These are phyloP conservation scores for Geotrichum histeridarum DNA, from an alignment of 1,139 yeast species.

Conservation along the genomic window DNA sequence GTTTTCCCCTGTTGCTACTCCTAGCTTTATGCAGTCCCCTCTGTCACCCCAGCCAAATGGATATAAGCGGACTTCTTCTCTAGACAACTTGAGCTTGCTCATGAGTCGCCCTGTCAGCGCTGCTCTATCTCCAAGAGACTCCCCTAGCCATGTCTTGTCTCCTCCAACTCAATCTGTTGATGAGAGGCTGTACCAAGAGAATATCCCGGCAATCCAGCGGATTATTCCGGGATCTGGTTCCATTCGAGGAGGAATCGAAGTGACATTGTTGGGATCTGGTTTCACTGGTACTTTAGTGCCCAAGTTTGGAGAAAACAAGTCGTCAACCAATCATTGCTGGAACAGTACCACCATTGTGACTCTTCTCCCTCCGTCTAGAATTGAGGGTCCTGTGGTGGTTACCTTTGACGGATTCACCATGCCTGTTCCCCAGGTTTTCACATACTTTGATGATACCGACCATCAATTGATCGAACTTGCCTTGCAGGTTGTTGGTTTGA, in stretches of 20 bases:
- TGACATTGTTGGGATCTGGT: conserved; percentile 76
- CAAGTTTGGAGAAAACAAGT: conserved; percentile 75
- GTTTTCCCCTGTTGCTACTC: conserved; percentile 4
- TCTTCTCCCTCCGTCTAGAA: conserved; percentile 78
- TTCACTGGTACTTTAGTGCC: conserved; percentile 76
- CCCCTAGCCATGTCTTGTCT: conserved; percentile 5
- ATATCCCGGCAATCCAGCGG: conserved; percentile 60
- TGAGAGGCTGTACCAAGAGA: conserved; percentile 9
- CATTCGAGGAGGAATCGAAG: conserved; percentile 86
- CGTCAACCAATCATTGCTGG: conserved; percentile 89
- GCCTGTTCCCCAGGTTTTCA: conserved; percentile 54
- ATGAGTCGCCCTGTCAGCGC: conserved; percentile 9
- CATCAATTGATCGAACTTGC: conserved; percentile 85
- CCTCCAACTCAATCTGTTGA: conserved; percentile 15
- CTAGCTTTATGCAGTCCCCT: background rate
- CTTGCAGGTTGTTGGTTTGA: conserved; percentile 82
- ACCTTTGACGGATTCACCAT: conserved; percentile 49
- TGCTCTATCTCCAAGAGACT: conserved; percentile 9
- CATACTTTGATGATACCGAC: conserved; percentile 89
- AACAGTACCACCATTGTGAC: conserved; percentile 85
- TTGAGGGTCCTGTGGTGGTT: conserved; percentile 83
- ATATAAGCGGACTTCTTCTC: background rate
- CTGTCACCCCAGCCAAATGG: background rate
- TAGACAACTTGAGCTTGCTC: background rate
- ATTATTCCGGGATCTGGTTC: conserved; percentile 93